Percentiles rank a stretch among this genome's conserved stretches.
Evolutionary conservation across 768 basidiomycete species (phyloP).

Genomic region (Mycena belliarum): DNA sequence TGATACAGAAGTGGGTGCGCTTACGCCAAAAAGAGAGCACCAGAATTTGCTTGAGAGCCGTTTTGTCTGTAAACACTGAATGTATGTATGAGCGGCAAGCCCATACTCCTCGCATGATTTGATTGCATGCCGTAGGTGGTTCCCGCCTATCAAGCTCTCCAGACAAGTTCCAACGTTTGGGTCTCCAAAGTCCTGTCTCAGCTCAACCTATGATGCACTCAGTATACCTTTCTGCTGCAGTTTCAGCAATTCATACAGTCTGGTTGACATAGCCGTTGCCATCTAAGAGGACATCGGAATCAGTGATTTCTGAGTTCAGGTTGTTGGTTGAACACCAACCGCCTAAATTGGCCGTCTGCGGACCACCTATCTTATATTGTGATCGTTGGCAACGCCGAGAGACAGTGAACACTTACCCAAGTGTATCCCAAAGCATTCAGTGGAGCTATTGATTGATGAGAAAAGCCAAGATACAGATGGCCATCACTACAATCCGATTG

Average conservation of each 20-base stretch:
- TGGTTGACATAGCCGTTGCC: slow-evolving; percentile 62
- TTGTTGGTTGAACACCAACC: neutral
- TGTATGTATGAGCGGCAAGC: too few species aligned
- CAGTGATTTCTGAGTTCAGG: neutral
- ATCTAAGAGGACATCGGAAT: slow-evolving; percentile 36
- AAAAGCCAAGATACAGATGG: slow-evolving; percentile 30
- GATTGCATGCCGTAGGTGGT: slow-evolving; percentile 69
- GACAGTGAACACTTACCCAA: neutral
- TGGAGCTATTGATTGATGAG: slow-evolving; percentile 12
- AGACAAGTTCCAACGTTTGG: slow-evolving; percentile 66
- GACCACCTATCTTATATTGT: slow-evolving; percentile 70
- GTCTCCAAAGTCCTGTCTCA: slow-evolving; percentile 77
- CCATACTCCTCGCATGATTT: too few species aligned
- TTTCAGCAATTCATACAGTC: slow-evolving; percentile 44
- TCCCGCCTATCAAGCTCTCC: slow-evolving; percentile 77
- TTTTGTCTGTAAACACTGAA: slow-evolving; percentile 64
- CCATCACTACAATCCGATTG: slow-evolving; percentile 70
- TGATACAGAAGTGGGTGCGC: slow-evolving; percentile 18
- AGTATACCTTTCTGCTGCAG: neutral
- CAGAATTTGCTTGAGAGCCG: slow-evolving; percentile 44
- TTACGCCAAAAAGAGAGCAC: slow-evolving; percentile 64
- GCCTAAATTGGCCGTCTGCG: slow-evolving; percentile 75
- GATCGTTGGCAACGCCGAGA: slow-evolving; percentile 27
- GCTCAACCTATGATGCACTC: slow-evolving; percentile 54
- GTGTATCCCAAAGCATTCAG: slow-evolving; percentile 16